Base-by-base conservation (phyloP, 2,329 filamentous ascomycete species). In the Diaporthe batatas region DNA sequence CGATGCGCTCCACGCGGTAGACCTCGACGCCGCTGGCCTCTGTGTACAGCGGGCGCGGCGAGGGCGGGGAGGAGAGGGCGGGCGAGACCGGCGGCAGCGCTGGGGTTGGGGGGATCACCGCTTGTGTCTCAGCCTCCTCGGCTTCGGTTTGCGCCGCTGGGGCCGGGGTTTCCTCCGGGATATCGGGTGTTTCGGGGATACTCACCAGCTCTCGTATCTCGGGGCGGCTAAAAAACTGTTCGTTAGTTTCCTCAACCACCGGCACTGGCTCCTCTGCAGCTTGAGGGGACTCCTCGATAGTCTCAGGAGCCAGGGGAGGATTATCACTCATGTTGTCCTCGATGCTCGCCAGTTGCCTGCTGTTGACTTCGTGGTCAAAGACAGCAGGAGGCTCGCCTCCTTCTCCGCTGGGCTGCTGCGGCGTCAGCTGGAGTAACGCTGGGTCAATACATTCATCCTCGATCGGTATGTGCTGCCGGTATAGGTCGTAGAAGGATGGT, bases 371-470 rank as follows among this genome's bases (percentile, higher is more conserved):
- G 7, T 23, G 21, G 36, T 58, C 21, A 11, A 36, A 39, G 54
- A 39, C 3, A 34, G 4, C 36, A 58, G 32, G 23, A 3, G 32
- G 16, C 5, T 0, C 2, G 21, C 2, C 12, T 23, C 12, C 3
- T n/a, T n/a, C 21, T 3, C 2, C 21, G n/a, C n/a, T n/a, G 6
- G 21, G 1, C 12, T 58, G 34, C 32, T 34, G 11, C 25, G 39
- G 0, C 2, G 8, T 1, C 7, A 47, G 39, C 58, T 47, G 2
- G 14, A 64, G 58, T n/a, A 64, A 6, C 25, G 39, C 11, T 25
- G 58, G 58, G 39, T 64, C 25, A n/a, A 64, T 34, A 18, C 23
- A 62, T 47, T 47, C 12, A n/a, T 7, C 57, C n/a, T 42, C 58
- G 18, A 2, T 0, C 5, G 23, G 39, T 2, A n/a, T 1, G 5